Evolutionary conservation across 345 rosid species (phyloP).

Genomic region (Hibiscus tridactylites): DNA sequence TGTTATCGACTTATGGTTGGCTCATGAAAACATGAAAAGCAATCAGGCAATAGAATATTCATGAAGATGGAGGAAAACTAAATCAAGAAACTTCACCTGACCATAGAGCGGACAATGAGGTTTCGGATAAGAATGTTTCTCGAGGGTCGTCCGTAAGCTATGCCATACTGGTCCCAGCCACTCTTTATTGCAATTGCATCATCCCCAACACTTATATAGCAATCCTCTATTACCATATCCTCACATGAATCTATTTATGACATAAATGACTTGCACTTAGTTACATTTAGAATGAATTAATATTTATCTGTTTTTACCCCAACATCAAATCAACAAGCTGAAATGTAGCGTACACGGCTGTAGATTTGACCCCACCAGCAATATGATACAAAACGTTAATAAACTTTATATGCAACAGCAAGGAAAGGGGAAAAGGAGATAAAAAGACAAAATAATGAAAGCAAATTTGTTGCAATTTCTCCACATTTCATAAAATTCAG

Average conservation of each 20-base stretch:
- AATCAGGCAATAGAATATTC: not conserved
- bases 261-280: not conserved
- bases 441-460: too few relatives aligned
- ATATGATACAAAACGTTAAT: not conserved
- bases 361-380: not conserved
- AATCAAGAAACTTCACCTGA: slow-evolving; percentile 50
- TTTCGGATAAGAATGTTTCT: slow-evolving; percentile 76
- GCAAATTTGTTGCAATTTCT: too few relatives aligned
- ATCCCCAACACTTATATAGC: slow-evolving; percentile 95
- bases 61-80: not conserved
- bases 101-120: slow-evolving; percentile 79
- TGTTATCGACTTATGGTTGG: not conserved
- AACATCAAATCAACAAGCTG: slow-evolving; percentile 6
- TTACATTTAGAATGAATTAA: slow-evolving; percentile 2
- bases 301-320: not conserved
- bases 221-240: slow-evolving; percentile 90
- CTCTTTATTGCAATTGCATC: slow-evolving; percentile 94
- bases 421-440: too few relatives aligned
- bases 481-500: too few relatives aligned
- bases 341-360: not conserved
- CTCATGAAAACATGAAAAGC: not conserved
- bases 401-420: too few relatives aligned
- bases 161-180: slow-evolving; percentile 99
- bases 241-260: slow-evolving; percentile 69
- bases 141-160: slow-evolving; percentile 73